These are phyloP conservation scores for Candida fluviatilis DNA, from an alignment of 805 yeast genomes.

Conservation along the genomic window DNA sequence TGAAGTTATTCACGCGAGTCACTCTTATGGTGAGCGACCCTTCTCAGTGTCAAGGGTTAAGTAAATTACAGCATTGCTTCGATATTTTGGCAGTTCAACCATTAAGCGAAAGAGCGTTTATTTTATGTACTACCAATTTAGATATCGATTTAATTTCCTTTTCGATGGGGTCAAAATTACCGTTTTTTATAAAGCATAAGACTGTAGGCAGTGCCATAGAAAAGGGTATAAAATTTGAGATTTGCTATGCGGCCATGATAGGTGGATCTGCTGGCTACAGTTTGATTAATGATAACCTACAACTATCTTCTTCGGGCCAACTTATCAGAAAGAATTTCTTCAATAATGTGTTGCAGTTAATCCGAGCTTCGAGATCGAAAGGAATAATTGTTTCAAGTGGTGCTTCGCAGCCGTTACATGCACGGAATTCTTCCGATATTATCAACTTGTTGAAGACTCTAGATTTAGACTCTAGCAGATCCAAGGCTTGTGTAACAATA, in stretches of 20 bases:
- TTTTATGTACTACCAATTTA: conserved; percentile 65
- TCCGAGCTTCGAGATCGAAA: conserved; percentile 75
- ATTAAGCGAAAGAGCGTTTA: conserved; percentile 69
- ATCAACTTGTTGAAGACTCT: conserved; percentile 59
- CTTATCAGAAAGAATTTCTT: conserved; percentile 59
- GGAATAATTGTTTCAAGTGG: conserved; percentile 83
- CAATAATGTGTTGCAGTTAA: conserved; percentile 65
- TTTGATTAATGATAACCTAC: conserved; percentile 10
- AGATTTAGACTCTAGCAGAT: conserved; percentile 65
- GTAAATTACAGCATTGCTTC: conserved; percentile 46
- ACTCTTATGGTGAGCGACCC: conserved; percentile 78
- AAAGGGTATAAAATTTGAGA: conserved; percentile 79
- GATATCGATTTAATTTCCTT: conserved; percentile 83
- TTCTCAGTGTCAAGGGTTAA: conserved; percentile 62
- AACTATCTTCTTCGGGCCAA: conserved; percentile 20
- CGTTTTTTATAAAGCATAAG: conserved; percentile 78
- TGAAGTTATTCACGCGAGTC: conserved; percentile 56
- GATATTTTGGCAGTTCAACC: conserved; percentile 86
- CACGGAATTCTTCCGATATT: conserved; percentile 68
- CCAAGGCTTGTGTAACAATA: conserved; percentile 54
- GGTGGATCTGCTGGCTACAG: conserved; percentile 22
- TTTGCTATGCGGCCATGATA: conserved; percentile 59
- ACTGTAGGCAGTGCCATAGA: conserved; percentile 78
- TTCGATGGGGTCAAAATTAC: conserved; percentile 59
- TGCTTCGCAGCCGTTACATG: conserved; percentile 49